A percentile compares a stretch with the other conserved stretches of the same genome.
Conservation (phyloP, 2,329 filamentous ascomycete species). For the Coniella vitis region DNA sequence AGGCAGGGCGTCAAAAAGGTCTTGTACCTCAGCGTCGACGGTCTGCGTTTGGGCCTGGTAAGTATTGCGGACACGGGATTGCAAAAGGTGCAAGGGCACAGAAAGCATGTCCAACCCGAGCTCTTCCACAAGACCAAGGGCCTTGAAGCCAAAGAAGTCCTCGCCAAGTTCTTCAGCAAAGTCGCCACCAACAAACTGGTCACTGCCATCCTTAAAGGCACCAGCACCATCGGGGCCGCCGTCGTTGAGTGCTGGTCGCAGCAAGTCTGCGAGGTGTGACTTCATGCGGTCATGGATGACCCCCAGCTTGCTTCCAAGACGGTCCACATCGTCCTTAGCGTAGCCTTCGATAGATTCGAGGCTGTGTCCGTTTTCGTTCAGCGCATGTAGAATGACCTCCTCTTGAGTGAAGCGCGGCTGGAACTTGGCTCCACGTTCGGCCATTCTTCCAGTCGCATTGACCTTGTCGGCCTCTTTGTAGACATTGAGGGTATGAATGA, state of each 20-base stretch:
- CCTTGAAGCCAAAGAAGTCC: slow-evolving; percentile 98
- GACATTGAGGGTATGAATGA: slow-evolving; percentile 70
- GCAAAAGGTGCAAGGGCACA: slow-evolving; percentile 88
- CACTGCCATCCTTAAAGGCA: slow-evolving; percentile 92
- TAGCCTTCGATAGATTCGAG: slow-evolving; percentile 77
- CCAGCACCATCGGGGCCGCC: slow-evolving; percentile 76
- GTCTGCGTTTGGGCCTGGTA: slow-evolving; percentile 69
- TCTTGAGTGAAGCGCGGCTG: slow-evolving; percentile 71
- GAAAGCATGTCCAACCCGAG: slow-evolving; percentile 82
- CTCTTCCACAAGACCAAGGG: slow-evolving; percentile 85
- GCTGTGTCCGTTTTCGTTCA: slow-evolving; percentile 78
- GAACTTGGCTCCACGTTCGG: slow-evolving; percentile 35
- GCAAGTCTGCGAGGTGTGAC: slow-evolving; percentile 80
- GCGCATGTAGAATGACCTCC: slow-evolving; percentile 78
- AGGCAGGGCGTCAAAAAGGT: slow-evolving; percentile 61
- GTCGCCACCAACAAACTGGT: slow-evolving; percentile 93
- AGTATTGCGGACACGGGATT: slow-evolving; percentile 80
- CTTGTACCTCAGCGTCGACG: slow-evolving; percentile 49
- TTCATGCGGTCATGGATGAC: slow-evolving; percentile 94
- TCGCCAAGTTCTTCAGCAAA: slow-evolving; percentile 97
- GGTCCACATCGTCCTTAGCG: slow-evolving; percentile 88
- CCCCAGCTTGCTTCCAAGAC: slow-evolving; percentile 69
- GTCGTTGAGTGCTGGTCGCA: slow-evolving; percentile 82
- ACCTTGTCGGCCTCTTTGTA: slow-evolving; percentile 81
- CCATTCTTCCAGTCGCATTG: slow-evolving; percentile 38